A percentile compares a stretch with the other conserved stretches of the same genome.
These are phyloP conservation scores for Elongisporangium undulatum DNA, from an alignment of 352 stramenopile genomes.

Conservation along the genomic window DNA sequence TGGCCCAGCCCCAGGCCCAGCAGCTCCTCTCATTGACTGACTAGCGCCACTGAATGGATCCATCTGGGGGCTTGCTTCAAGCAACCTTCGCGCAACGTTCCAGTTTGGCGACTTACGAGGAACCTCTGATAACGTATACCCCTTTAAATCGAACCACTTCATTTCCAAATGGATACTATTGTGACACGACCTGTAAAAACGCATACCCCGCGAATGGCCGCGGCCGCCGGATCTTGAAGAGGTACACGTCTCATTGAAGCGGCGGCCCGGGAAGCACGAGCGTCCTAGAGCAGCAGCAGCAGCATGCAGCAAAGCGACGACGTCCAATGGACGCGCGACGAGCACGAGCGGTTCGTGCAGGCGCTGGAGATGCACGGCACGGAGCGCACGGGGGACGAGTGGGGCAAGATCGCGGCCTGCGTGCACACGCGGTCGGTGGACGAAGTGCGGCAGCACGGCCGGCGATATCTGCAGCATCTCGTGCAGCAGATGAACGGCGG, in stretches of 20 bases:
- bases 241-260: not conserved
- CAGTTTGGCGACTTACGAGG: not conserved
- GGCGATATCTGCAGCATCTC: constrained; percentile 71
- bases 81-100: constrained; percentile 10
- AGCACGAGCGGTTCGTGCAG: constrained; percentile 80
- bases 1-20: constrained; percentile 24
- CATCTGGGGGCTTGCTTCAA: not conserved
- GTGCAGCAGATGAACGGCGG: constrained; percentile 35
- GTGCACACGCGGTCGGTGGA: constrained; percentile 62
- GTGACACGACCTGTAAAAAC: not conserved
- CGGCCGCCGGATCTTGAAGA: not conserved
- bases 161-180: not conserved
- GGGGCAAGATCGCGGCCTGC: constrained; percentile 65
- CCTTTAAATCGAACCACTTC: not conserved
- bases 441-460: constrained; percentile 65
- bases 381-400: constrained; percentile 47
- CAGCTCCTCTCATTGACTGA: constrained; percentile 18
- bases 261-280: not conserved
- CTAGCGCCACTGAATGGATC: not conserved
- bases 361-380: constrained; percentile 67
- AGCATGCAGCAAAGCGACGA: constrained; percentile 2
- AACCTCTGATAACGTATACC: not conserved
- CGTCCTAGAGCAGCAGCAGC: not conserved
- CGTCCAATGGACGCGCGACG: constrained; percentile 49
- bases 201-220: constrained; percentile 1